These are phyloP conservation scores for Verticillium albo-atrum DNA, from an alignment of 2,329 filamentous ascomycete genomes.

Conservation along the genomic window DNA sequence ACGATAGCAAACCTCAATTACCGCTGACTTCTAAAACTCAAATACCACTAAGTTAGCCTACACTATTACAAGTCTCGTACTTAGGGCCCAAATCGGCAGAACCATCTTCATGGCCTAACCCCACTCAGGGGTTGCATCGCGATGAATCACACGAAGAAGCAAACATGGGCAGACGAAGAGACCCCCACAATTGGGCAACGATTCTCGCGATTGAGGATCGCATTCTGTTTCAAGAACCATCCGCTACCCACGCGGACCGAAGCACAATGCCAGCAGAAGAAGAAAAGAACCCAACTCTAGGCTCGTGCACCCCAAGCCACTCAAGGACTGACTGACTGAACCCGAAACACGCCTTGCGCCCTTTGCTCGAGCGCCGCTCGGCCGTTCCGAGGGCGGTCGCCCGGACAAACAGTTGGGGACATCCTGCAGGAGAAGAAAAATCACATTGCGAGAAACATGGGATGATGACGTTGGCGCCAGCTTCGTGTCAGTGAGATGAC, in stretches of 20 bases:
- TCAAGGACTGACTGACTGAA: not conserved
- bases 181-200: too few species aligned
- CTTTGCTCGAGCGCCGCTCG: not conserved
- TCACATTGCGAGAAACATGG: not conserved
- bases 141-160: too few species aligned
- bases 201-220: not conserved
- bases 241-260: not conserved
- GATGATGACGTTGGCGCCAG: too few species aligned
- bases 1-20: too few species aligned
- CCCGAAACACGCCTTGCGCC: not conserved
- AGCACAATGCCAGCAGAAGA: not conserved
- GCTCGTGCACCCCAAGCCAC: not conserved
- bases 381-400: not conserved
- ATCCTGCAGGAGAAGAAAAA: not conserved
- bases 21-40: too few species aligned
- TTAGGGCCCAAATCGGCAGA: too few species aligned
- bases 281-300: not conserved
- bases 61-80: too few species aligned
- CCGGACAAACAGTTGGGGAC: not conserved
- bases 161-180: too few species aligned
- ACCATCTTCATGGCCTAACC: too few species aligned
- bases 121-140: too few species aligned
- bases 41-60: too few species aligned
- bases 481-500: too few species aligned
- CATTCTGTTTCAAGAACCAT: not conserved